Evolutionary conservation across 306 rosid genomes (phyloP).

Genomic region (Datisca glomerata): DNA sequence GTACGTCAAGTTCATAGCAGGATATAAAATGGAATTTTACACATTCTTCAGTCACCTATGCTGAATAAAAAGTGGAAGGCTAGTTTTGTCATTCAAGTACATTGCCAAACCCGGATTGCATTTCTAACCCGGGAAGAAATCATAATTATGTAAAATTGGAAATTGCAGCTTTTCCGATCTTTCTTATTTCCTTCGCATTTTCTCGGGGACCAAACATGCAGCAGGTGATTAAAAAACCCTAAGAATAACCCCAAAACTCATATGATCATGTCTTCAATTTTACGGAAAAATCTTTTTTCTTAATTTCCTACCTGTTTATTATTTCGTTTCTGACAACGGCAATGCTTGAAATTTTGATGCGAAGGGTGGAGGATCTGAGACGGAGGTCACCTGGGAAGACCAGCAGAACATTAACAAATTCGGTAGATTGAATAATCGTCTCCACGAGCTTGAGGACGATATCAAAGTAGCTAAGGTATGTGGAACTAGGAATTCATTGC

Average conservation of each 20-base stretch:
- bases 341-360: neutral
- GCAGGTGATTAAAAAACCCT: conserved; percentile 32
- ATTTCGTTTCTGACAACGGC: neutral
- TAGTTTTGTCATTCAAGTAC: neutral
- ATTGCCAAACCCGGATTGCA: neutral
- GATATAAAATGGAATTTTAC: too few relatives aligned
- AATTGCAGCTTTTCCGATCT: too few relatives aligned
- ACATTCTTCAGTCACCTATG: too few relatives aligned
- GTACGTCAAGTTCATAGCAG: too few relatives aligned
- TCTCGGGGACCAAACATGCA: conserved; percentile 34
- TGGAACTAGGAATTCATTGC: neutral
- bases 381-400: conserved; percentile 85
- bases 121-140: too few relatives aligned
- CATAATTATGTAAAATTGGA: too few relatives aligned
- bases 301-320: neutral
- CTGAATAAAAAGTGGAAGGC: neutral
- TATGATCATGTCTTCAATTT: too few relatives aligned
- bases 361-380: conserved; percentile 75
- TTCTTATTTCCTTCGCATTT: too few relatives aligned
- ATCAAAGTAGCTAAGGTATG: conserved; percentile 63
- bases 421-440: conserved; percentile 76
- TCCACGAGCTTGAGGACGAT: conserved; percentile 92
- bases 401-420: conserved; percentile 83
- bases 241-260: too few relatives aligned
- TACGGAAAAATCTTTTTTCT: neutral